Conservation (phyloP, 1,284 basidiomycete species). For the Sporisorium scitamineum region DNA sequence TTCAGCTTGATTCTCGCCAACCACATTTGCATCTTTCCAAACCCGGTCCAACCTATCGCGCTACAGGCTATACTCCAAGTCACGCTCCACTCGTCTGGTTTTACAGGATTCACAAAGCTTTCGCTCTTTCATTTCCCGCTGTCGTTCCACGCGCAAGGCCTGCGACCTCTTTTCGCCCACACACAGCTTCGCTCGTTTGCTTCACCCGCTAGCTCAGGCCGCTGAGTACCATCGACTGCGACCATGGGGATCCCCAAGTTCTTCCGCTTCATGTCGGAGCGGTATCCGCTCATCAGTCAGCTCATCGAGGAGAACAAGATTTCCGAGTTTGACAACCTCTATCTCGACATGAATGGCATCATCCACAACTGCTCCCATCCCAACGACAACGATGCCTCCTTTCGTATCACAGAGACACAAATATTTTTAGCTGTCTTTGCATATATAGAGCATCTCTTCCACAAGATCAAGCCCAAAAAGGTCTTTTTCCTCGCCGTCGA, state of each 20-base stretch:
- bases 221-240: slow-evolving; percentile 14
- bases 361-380: slow-evolving; percentile 85
- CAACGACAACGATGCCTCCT: slow-evolving; percentile 93
- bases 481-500: slow-evolving; percentile 92
- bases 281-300: slow-evolving; percentile 97
- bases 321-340: slow-evolving; percentile 87
- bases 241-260: slow-evolving; percentile 71
- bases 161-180: not conserved
- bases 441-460: slow-evolving; percentile 96
- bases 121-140: not conserved
- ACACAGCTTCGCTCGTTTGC: not conserved
- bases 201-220: slow-evolving; percentile 1
- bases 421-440: slow-evolving; percentile 97
- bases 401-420: slow-evolving; percentile 89
- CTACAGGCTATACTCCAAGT: not conserved
- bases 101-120: slow-evolving; percentile 1
- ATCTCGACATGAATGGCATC: slow-evolving; percentile 98
- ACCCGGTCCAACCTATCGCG: not conserved
- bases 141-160: slow-evolving; percentile 3
- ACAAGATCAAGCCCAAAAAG: slow-evolving; percentile 97
- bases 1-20: slow-evolving; percentile 13
- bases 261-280: slow-evolving; percentile 79
- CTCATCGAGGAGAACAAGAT: slow-evolving; percentile 96
- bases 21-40: slow-evolving; percentile 31
- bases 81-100: slow-evolving; percentile 6